Evolutionary conservation across 352 stramenopile species (phyloP).

Genomic region (Globisporangium camurandrum): DNA sequence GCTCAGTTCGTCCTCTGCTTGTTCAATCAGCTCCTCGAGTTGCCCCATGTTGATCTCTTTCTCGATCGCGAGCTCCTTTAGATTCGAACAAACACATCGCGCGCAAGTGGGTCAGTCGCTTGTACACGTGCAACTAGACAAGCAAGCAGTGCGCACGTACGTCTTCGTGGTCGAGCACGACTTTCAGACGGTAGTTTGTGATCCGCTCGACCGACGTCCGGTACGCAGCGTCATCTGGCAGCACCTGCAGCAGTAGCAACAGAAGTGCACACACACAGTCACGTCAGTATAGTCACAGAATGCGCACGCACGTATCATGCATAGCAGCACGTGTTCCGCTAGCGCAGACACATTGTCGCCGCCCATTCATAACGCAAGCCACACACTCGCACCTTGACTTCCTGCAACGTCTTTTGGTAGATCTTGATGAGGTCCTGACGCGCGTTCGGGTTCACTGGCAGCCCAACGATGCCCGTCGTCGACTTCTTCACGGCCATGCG

Average conservation of each 20-base stretch:
- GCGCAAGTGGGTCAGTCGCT: conserved; percentile 1
- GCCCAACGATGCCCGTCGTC: conserved; percentile 76
- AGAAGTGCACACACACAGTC: background rate
- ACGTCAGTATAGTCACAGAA: background rate
- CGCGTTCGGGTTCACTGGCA: conserved; percentile 78
- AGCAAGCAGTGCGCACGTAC: conserved; percentile 22
- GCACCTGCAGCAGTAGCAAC: conserved; percentile 21
- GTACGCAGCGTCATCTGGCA: conserved; percentile 67
- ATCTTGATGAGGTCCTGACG: conserved; percentile 79
- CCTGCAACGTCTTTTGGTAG: conserved; percentile 77
- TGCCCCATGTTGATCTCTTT: conserved; percentile 83
- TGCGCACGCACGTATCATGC: background rate
- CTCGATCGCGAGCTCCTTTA: conserved; percentile 74
- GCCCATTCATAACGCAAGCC: no score
- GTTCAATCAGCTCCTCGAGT: conserved; percentile 83
- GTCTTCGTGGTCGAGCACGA: conserved; percentile 64
- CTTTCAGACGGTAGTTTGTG: conserved; percentile 79
- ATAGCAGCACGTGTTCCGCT: background rate
- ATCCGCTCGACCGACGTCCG: conserved; percentile 74
- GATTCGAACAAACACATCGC: background rate
- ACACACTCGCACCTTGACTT: conserved; percentile 47
- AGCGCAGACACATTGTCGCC: background rate
- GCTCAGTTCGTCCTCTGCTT: conserved; percentile 81
- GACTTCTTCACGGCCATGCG: conserved; percentile 85
- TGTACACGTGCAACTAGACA: background rate